phyloP scores from a whole-genome alignment of 768 basidiomycete genomes.

The Hysterangium stoloniferum region DNA sequence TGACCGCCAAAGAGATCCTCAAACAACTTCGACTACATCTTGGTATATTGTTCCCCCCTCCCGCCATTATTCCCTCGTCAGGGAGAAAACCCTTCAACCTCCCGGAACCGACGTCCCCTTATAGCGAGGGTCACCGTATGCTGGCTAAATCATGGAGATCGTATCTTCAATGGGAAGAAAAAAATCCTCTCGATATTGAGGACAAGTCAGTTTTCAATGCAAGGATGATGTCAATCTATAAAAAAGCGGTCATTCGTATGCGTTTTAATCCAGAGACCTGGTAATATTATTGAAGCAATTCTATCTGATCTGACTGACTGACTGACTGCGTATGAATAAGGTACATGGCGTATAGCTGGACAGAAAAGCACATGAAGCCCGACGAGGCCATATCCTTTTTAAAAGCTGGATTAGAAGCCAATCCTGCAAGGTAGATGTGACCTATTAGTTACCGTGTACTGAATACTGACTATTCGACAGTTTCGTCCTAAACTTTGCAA shows the following conservation, averaged over 20 bases:
- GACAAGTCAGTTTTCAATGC: constrained; percentile 56
- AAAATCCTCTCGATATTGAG: constrained; percentile 88
- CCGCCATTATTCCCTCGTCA: constrained; percentile 26
- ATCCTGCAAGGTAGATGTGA: constrained; percentile 58
- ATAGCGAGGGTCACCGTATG: constrained; percentile 56
- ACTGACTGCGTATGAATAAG: constrained; percentile 29
- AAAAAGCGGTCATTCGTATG: constrained; percentile 87
- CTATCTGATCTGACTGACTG: not conserved
- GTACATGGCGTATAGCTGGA: constrained; percentile 89
- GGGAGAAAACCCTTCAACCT: constrained; percentile 44
- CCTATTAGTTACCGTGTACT: not conserved
- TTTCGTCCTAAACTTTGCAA: constrained; percentile 86
- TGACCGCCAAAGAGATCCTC: constrained; percentile 88
- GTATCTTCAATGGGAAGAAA: constrained; percentile 93
- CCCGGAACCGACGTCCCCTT: constrained; percentile 57
- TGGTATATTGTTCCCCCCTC: constrained; percentile 50
- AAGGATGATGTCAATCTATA: constrained; percentile 75
- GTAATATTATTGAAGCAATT: constrained; percentile 32
- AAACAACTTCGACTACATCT: constrained; percentile 68
- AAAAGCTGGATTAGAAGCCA: constrained; percentile 81
- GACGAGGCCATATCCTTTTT: constrained; percentile 81
- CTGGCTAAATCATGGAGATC: constrained; percentile 83
- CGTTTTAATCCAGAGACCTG: constrained; percentile 94
- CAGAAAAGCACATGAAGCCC: constrained; percentile 58
- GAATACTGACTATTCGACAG: constrained; percentile 32